Percentiles rank a stretch among this genome's conserved stretches.
These are phyloP conservation scores for Suhomyces faveliae DNA, from an alignment of 805 yeast species.

Conservation along the genomic window DNA sequence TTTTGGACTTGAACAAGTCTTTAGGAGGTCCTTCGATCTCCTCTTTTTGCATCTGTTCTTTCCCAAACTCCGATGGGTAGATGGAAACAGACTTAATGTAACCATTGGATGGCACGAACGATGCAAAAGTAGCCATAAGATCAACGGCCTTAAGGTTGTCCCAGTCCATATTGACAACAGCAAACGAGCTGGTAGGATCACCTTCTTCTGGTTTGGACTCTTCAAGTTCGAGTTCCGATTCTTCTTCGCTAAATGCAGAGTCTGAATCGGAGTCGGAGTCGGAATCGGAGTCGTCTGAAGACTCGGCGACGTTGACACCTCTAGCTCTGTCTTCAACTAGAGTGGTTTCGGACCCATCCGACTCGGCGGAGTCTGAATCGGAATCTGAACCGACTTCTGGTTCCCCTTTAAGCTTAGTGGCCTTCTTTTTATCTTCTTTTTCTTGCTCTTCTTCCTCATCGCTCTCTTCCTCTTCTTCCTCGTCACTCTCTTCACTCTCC, in stretches of 20 bases:
- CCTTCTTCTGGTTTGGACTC: conserved; percentile 73
- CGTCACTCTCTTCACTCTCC: conserved; percentile 36
- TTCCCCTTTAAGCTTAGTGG: conserved; percentile 14
- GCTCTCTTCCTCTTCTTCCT: conserved; percentile 19
- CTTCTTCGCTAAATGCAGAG: conserved; percentile 46
- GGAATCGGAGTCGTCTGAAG: conserved; percentile 37
- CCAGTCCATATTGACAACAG: conserved; percentile 97
- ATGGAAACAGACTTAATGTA: conserved; percentile 65
- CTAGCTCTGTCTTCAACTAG: conserved; percentile 63
- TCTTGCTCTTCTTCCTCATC: conserved; percentile 17
- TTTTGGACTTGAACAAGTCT: conserved; percentile 63
- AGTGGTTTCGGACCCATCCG: too few species aligned
- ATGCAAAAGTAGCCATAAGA: conserved; percentile 80
- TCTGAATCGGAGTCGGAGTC: conserved; percentile 42
- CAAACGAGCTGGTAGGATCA: conserved; percentile 78
- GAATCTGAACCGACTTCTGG: neutral
- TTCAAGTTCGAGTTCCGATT: conserved; percentile 56
- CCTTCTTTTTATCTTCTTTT: conserved; percentile 10
- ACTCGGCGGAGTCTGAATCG: conserved; percentile 25
- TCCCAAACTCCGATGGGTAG: conserved; percentile 90
- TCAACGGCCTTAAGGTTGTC: conserved; percentile 88
- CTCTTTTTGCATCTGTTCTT: conserved; percentile 85
- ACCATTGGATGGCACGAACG: conserved; percentile 80
- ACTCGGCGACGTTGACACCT: conserved; percentile 55
- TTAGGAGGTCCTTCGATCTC: conserved; percentile 90